A percentile compares a stretch with the other conserved stretches of the same genome.
These are phyloP conservation scores for Fusarium lyarnte DNA, from an alignment of 2,329 filamentous ascomycete species.

Conservation along the genomic window DNA sequence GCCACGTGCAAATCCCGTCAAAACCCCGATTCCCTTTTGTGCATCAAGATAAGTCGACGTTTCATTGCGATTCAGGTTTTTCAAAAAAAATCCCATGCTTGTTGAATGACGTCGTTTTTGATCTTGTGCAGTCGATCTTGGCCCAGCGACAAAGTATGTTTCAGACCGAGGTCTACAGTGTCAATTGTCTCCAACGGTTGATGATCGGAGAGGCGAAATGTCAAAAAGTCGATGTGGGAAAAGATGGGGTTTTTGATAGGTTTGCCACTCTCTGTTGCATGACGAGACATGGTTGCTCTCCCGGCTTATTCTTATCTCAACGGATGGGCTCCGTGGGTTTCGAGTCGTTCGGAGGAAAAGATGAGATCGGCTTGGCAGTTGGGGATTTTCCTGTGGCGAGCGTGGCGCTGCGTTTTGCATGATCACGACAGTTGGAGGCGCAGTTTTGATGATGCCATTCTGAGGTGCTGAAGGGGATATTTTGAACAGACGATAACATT, in stretches of 20 bases:
- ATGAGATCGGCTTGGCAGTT: background rate
- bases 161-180: background rate
- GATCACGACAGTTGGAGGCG: background rate
- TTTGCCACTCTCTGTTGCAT: background rate
- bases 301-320: background rate
- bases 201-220: background rate
- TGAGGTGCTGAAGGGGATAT: background rate
- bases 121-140: slow-evolving; percentile 8
- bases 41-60: background rate
- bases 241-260: background rate
- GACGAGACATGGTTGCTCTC: slow-evolving; percentile 3
- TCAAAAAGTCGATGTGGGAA: background rate
- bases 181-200: background rate
- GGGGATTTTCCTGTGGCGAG: background rate
- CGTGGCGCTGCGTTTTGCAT: background rate
- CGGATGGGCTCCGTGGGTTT: background rate
- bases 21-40: slow-evolving; percentile 2
- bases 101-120: slow-evolving; percentile 17
- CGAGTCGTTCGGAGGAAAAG: background rate
- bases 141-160: background rate
- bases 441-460: slow-evolving; percentile 1
- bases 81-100: slow-evolving; percentile 6
- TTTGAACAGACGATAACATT: rapidly evolving
- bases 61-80: slow-evolving; percentile 13
- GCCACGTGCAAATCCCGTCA: slow-evolving; percentile 20